Conservation (phyloP, 345 rosid species). For the Nasturtium officinale region DNA sequence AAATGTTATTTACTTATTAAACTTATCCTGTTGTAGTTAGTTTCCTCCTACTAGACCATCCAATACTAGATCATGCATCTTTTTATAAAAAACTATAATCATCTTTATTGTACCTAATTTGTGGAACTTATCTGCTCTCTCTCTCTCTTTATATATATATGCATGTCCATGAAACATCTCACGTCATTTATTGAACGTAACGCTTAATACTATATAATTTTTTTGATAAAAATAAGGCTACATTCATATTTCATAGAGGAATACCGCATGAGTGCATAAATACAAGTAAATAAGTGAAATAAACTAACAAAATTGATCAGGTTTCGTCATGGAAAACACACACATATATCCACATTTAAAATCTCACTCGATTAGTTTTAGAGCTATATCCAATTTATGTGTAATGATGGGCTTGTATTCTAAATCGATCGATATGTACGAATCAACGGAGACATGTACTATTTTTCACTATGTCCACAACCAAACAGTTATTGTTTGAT, state of each 20-base stretch:
- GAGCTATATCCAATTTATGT: constrained; percentile 7
- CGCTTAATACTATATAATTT: neutral
- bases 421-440: constrained; percentile 27
- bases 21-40: constrained; percentile 39
- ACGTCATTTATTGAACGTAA: constrained; percentile 27
- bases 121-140: constrained; percentile 29
- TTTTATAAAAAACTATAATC: neutral
- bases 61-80: constrained; percentile 40
- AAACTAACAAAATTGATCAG: neutral
- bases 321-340: neutral
- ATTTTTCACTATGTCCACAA: constrained; percentile 19
- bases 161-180: constrained; percentile 26
- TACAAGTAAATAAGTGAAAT: neutral
- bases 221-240: neutral
- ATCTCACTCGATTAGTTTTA: constrained; percentile 21
- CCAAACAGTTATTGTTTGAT: constrained; percentile 2
- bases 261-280: neutral
- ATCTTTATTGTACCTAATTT: constrained; percentile 40
- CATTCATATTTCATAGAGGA: neutral
- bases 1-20: constrained; percentile 28
- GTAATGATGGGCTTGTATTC: constrained; percentile 30
- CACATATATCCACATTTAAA: neutral
- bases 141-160: neutral
- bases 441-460: constrained; percentile 39
- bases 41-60: constrained; percentile 47